Conservation (phyloP, 2,329 filamentous ascomycete genomes). For the Fonsecaea pedrosoi region DNA sequence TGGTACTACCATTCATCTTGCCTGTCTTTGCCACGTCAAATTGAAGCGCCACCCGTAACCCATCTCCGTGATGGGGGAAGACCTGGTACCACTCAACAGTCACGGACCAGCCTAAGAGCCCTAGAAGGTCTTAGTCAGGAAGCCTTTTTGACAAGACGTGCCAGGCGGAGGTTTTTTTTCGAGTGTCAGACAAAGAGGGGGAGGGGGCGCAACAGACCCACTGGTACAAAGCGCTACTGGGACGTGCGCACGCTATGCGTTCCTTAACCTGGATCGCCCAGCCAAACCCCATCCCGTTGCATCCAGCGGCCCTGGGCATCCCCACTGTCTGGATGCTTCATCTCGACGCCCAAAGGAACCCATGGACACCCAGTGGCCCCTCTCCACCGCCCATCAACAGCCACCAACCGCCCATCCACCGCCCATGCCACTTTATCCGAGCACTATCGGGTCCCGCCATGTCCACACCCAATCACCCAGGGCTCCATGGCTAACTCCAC, state of each 20-base stretch:
- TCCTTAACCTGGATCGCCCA: constrained; percentile 21
- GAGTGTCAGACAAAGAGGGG: constrained; percentile 16
- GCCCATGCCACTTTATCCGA: constrained; percentile 20
- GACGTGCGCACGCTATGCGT: constrained; percentile 12
- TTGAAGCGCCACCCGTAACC: constrained; percentile 10
- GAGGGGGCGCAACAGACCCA: constrained; percentile 8
- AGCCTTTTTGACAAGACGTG: constrained; percentile 14
- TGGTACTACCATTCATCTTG: not conserved
- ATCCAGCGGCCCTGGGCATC: constrained; percentile 1
- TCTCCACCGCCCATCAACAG: not conserved
- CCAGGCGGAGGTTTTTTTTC: constrained; percentile 11
- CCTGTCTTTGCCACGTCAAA: constrained; percentile 9
- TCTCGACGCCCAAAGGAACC: constrained; percentile 20
- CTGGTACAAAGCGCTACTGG: not conserved
- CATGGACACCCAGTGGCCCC: constrained; percentile 2
- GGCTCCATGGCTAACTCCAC: constrained; percentile 6
- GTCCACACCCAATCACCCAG: constrained; percentile 17
- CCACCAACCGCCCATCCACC: constrained; percentile 10
- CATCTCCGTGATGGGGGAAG: not conserved
- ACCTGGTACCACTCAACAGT: constrained; percentile 2
- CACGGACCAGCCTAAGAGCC: not conserved
- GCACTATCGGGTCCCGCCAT: constrained; percentile 20
- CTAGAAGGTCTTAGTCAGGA: constrained; percentile 15
- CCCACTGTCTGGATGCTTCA: constrained; percentile 18
- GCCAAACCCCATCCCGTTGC: constrained; percentile 8